Percentiles rank a stretch among this genome's conserved stretches.
Conservation (phyloP, 2,329 filamentous ascomycete genomes). For the Aspergillus carbonarius region DNA sequence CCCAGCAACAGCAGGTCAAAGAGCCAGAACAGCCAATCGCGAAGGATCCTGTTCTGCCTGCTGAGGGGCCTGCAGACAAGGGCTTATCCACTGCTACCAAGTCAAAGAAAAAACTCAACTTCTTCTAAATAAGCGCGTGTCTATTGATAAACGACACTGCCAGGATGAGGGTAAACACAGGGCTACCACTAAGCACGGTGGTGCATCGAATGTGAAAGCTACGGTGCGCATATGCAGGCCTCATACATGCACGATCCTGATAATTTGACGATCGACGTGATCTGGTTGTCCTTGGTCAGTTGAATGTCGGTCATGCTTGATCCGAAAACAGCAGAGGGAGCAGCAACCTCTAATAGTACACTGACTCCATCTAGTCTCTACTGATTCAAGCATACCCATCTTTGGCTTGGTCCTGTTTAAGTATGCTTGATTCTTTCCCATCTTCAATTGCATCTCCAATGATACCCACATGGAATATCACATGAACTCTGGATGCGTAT, state of each 20-base stretch:
- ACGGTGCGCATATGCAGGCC: neutral
- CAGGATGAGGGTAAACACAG: neutral
- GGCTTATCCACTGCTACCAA: constrained; percentile 16
- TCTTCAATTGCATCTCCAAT: neutral
- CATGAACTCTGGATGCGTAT: neutral
- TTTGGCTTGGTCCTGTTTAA: neutral
- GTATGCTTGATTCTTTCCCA: neutral
- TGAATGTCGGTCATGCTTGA: neutral
- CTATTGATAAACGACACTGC: neutral
- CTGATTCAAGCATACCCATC: neutral
- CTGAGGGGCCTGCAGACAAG: constrained; percentile 11
- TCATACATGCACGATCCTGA: neutral
- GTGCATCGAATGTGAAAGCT: neutral
- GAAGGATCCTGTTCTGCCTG: constrained; percentile 19
- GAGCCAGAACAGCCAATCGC: neutral
- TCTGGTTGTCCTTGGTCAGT: neutral
- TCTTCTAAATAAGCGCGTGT: constrained; percentile 24
- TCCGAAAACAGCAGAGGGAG: neutral
- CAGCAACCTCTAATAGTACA: neutral
- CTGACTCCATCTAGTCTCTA: neutral
- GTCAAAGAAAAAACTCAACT: constrained; percentile 29
- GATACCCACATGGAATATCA: constrained; percentile 16
- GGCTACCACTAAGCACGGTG: neutral
- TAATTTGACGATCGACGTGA: neutral
- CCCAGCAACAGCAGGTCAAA: neutral